phyloP scores from a whole-genome alignment of 805 yeast genomes.

The Schizosaccharomyces osmophilus region DNA sequence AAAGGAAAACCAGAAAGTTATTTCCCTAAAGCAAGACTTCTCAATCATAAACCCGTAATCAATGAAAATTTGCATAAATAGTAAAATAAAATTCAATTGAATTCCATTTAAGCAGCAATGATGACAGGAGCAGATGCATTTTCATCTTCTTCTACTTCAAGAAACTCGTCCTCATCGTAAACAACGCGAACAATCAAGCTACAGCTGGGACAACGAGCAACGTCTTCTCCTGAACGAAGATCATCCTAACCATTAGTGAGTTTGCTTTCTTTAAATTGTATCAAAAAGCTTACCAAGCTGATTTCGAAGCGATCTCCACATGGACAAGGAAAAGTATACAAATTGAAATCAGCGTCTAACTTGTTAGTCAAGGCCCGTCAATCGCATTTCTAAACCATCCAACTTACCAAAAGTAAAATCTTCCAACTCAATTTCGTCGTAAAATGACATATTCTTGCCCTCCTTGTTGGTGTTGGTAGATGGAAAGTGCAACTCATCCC shows the following conservation, averaged over 20 bases:
- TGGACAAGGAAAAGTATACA: constrained; percentile 89
- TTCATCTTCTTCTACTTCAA: not conserved
- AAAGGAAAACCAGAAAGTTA: too few relatives aligned
- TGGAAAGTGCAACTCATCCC: not conserved
- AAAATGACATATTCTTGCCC: constrained; percentile 19
- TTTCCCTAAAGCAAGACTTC: not conserved
- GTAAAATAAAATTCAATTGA: not conserved
- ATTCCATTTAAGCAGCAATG: not conserved
- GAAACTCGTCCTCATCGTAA: constrained; percentile 26
- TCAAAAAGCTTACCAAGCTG: constrained; percentile 11
- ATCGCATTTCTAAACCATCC: not conserved
- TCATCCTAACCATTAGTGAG: constrained; percentile 25
- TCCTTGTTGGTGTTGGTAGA: not conserved
- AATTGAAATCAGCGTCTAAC: constrained; percentile 36
- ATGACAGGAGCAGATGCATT: not conserved
- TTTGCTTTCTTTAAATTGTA: constrained; percentile 13
- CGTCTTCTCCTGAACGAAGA: constrained; percentile 68
- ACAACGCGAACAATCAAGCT: constrained; percentile 80
- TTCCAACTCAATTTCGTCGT: constrained; percentile 91
- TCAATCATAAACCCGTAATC: not conserved
- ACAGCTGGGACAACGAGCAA: constrained; percentile 93
- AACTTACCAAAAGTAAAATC: constrained; percentile 54
- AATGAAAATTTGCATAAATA: not conserved
- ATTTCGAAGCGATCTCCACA: constrained; percentile 92
- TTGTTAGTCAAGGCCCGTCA: not conserved